These are phyloP conservation scores for Globisporangium nodosum DNA, from an alignment of 352 stramenopile species.

Conservation along the genomic window DNA sequence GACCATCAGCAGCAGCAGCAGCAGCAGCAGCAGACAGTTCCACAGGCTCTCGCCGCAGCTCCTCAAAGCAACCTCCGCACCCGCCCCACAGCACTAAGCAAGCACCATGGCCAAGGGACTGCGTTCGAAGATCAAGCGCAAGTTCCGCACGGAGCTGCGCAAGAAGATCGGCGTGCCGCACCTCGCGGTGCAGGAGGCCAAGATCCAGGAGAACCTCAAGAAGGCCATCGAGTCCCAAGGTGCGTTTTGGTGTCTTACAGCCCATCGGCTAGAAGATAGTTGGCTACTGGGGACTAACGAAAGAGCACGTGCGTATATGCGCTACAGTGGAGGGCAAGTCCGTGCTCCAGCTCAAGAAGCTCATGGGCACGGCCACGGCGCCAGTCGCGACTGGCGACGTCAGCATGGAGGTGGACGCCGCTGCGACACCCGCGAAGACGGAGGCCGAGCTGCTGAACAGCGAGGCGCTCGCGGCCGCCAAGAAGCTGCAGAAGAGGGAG, in stretches of 20 bases:
- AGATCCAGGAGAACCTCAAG: constrained; percentile 85
- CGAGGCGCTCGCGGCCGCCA: constrained; percentile 27
- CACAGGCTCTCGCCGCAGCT: too few relatives aligned
- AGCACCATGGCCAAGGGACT: constrained; percentile 82
- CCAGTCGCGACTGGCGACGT: constrained; percentile 29
- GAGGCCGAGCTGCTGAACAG: constrained; percentile 47
- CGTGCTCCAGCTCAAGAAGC: constrained; percentile 60
- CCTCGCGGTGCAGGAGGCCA: constrained; percentile 58
- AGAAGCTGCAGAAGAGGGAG: constrained; percentile 52
- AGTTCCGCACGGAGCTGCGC: constrained; percentile 83
- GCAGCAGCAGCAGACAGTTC: too few relatives aligned
- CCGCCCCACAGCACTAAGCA: neutral
- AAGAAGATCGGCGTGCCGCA: constrained; percentile 78
- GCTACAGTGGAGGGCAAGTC: constrained; percentile 34
- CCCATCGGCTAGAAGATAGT: neutral
- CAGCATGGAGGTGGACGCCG: constrained; percentile 37
- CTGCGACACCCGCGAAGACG: constrained; percentile 27
- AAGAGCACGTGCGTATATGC: neutral
- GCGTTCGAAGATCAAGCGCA: constrained; percentile 88
- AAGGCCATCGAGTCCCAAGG: constrained; percentile 67
- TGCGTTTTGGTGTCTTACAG: constrained; percentile 9
- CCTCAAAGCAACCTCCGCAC: neutral
- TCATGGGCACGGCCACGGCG: constrained; percentile 51
- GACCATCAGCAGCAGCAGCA: too few relatives aligned
- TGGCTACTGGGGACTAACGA: neutral